Conservation (phyloP, 1,139 yeast species). For the Suhomyces panamericanus region DNA sequence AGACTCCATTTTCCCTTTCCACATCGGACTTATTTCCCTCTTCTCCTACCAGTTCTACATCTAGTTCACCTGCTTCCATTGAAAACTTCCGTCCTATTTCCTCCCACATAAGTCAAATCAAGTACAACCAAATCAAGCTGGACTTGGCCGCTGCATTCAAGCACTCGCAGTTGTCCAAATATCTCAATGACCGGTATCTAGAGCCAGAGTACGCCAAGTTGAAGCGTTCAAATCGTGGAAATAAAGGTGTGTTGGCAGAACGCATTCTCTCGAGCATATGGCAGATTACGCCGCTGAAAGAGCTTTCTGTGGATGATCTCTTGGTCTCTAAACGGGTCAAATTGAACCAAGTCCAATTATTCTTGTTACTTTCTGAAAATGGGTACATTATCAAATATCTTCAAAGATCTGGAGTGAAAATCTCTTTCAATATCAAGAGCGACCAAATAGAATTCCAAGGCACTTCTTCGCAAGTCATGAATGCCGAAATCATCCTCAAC, state of each 20-base stretch:
- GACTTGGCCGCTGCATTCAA: slow-evolving; percentile 16
- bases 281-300: slow-evolving; percentile 33
- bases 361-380: slow-evolving; percentile 48
- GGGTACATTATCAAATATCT: slow-evolving; percentile 51
- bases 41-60: slow-evolving; percentile 3
- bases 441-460: slow-evolving; percentile 29
- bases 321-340: slow-evolving; percentile 40
- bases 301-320: slow-evolving; percentile 37
- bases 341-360: slow-evolving; percentile 45
- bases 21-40: slow-evolving; percentile 3
- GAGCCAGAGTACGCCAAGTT: slow-evolving; percentile 10
- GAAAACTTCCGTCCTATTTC: slow-evolving; percentile 15
- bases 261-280: slow-evolving; percentile 40
- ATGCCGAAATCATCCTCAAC: slow-evolving; percentile 35
- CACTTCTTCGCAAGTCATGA: slow-evolving; percentile 34
- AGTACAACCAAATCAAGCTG: slow-evolving; percentile 15
- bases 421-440: slow-evolving; percentile 36
- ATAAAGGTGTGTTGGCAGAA: slow-evolving; percentile 16
- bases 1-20: slow-evolving; percentile 6
- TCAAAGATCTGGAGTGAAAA: slow-evolving; percentile 56
- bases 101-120: slow-evolving; percentile 13
- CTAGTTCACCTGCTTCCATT: slow-evolving; percentile 8
- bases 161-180: slow-evolving; percentile 16
- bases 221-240: slow-evolving; percentile 18
- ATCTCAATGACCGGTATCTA: slow-evolving; percentile 12